phyloP scores from a whole-genome alignment of 768 basidiomycete genomes.

The Russula abietina region DNA sequence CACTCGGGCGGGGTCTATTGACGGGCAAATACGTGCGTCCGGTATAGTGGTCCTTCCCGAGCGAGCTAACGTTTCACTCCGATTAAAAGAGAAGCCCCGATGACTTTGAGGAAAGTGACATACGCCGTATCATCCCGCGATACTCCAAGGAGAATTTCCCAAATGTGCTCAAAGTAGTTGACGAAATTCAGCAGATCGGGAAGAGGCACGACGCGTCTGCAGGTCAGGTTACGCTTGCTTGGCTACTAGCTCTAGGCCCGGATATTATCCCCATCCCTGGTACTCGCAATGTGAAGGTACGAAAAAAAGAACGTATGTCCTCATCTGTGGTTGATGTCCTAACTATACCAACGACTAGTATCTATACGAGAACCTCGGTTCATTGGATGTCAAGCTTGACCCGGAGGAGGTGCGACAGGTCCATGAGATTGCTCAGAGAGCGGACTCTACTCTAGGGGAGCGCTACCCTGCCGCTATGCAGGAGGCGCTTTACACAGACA shows the following conservation, averaged over 20 bases:
- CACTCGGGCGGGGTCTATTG: constrained; percentile 44
- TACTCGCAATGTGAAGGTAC: constrained; percentile 37
- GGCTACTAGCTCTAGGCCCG: constrained; percentile 43
- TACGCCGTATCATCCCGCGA: constrained; percentile 34
- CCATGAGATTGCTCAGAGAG: constrained; percentile 10
- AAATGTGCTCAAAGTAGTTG: constrained; percentile 37
- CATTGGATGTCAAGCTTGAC: constrained; percentile 14
- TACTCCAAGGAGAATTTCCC: constrained; percentile 42
- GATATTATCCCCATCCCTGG: constrained; percentile 47
- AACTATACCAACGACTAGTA: background rate
- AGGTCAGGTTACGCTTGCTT: constrained; percentile 46
- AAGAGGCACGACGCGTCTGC: constrained; percentile 37
- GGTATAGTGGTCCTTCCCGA: background rate
- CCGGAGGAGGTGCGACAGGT: constrained; percentile 15
- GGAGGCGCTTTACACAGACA: constrained; percentile 11
- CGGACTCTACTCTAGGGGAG: constrained; percentile 18
- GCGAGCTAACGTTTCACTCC: background rate
- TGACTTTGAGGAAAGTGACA: constrained; percentile 39
- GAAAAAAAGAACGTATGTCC: background rate
- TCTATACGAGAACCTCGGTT: constrained; percentile 18
- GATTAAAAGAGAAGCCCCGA: constrained; percentile 34
- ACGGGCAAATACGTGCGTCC: constrained; percentile 40
- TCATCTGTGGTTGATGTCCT: background rate
- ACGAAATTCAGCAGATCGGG: constrained; percentile 34
- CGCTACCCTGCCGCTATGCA: constrained; percentile 7